Base-by-base conservation (phyloP, 495 filamentous ascomycete genomes). In the Jackrogersella minutella region DNA sequence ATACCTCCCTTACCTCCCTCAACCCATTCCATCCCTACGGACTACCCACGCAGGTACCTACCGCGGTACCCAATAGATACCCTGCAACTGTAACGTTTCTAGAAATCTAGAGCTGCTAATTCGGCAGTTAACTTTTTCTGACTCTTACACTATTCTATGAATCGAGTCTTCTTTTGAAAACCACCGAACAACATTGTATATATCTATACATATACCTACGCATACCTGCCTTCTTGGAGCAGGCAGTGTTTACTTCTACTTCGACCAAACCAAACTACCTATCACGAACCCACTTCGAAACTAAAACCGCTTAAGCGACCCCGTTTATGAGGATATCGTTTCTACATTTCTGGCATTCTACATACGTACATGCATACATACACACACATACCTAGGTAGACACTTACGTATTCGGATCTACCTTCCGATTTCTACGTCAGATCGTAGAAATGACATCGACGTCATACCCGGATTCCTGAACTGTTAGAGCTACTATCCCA, bases 51-150 rank as follows among this genome's bases (percentile, higher is more conserved):
- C 46, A 52, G 24, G 10, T 40, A 64, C 52, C 49, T 43, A 47
- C 51, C 34, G 50, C 33, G 54, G 64, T 62, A 62, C 59, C 56
- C 61, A 62, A 69, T 66, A 17, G 62, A 61, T 55, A 65, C 62
- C 68, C 55, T 70, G 67, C 59, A 64, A 54, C 69, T 71, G 71
- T 70, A 73, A 73, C 71, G 71, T 73, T 72, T 72, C 71, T 62
- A 66, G 65, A 66, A 64, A 64, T 65, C 56, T 65, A 36, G 44
- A 53, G 57, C 34, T 54, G 51, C 50, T 61, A 62, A 70, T 67
- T 69, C 69, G 71, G 71, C 69, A 73, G 62, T 73, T 71, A n/a
- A n/a, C n/a, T n/a, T 58, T 33, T 34, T 50, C 57, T 68, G 54
- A 54, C 58, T 60, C 64, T 61, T 50, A 40, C 19, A 24, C 26